Percentiles rank a stretch among this genome's conserved stretches.
Conservation (phyloP, 2,329 filamentous ascomycete genomes). For the Arthroderma uncinatum region DNA sequence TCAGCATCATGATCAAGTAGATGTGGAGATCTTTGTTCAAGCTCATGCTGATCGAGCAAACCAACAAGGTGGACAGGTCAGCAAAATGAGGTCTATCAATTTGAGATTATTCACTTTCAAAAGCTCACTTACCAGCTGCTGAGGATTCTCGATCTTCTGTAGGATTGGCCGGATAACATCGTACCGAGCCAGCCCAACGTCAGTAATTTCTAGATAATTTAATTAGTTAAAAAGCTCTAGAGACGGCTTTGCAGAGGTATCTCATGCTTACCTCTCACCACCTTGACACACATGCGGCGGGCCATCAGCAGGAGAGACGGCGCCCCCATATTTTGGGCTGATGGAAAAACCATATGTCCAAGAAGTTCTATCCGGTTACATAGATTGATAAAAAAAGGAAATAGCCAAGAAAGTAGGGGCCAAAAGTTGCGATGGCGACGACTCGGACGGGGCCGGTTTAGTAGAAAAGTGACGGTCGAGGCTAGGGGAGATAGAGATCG, state of each 20-base stretch:
- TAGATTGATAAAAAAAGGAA: neutral
- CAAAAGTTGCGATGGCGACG: neutral
- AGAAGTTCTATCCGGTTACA: neutral
- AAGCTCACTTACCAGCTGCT: slow-evolving; percentile 51
- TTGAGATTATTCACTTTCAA: neutral
- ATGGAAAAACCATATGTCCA: neutral
- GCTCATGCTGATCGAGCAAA: slow-evolving; percentile 32
- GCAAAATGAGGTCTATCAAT: neutral
- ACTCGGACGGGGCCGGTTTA: neutral
- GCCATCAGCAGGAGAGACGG: slow-evolving; percentile 28
- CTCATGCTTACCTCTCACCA: slow-evolving; percentile 26
- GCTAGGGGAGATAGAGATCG: too few relatives aligned
- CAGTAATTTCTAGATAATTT: slow-evolving; percentile 43
- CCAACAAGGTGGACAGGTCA: neutral
- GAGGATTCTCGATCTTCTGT: slow-evolving; percentile 56
- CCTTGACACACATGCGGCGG: slow-evolving; percentile 27
- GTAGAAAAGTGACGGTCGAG: neutral
- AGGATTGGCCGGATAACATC: slow-evolving; percentile 57
- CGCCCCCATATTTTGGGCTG: slow-evolving; percentile 22
- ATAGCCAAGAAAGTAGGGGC: neutral
- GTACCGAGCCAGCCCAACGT: slow-evolving; percentile 63
- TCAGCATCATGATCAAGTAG: slow-evolving; percentile 58
- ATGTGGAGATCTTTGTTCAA: slow-evolving; percentile 69
- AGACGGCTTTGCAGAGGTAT: neutral
- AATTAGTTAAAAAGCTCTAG: neutral